These are phyloP conservation scores for Hanseniaspora lindneri DNA, from an alignment of 805 yeast genomes.

Conservation along the genomic window DNA sequence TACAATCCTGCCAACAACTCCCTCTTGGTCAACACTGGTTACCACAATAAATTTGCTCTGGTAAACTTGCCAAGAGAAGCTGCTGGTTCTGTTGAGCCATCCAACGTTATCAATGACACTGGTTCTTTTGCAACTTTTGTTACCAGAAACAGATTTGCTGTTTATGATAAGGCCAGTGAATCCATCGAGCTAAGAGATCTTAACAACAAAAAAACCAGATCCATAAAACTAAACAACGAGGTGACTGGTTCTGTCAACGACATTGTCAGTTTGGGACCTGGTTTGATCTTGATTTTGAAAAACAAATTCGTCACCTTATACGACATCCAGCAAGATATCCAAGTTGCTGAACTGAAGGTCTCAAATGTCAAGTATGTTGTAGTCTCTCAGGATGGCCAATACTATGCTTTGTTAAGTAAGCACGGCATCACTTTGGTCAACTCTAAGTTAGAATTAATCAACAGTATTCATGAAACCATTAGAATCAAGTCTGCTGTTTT, in stretches of 20 bases:
- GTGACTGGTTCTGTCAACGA: constrained; percentile 45
- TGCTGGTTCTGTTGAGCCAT: constrained; percentile 88
- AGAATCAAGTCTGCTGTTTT: constrained; percentile 94
- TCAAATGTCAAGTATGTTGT: constrained; percentile 75
- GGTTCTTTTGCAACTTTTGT: constrained; percentile 83
- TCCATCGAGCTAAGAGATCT: constrained; percentile 75
- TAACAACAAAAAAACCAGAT: constrained; percentile 68
- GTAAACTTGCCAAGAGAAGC: constrained; percentile 72
- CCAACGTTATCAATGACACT: constrained; percentile 63
- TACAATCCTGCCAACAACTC: constrained; percentile 90
- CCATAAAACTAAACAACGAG: constrained; percentile 48
- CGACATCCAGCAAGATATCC: constrained; percentile 88
- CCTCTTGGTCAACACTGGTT: constrained; percentile 68
- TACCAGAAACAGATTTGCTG: constrained; percentile 88
- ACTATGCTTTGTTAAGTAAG: constrained; percentile 77
- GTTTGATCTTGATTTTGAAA: constrained; percentile 67
- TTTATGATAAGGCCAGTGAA: constrained; percentile 51
- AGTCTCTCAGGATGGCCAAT: constrained; percentile 82
- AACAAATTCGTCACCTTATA: constrained; percentile 60
- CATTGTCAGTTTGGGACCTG: constrained; percentile 69
- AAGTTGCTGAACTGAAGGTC: constrained; percentile 53
- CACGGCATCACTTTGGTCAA: constrained; percentile 83
- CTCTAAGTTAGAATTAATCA: constrained; percentile 60
- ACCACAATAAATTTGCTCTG: constrained; percentile 56
- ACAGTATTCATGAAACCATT: constrained; percentile 90